Percentiles rank a stretch among this genome's conserved stretches.
These are phyloP conservation scores for Metschnikowia reukaufii DNA, from an alignment of 805 yeast species.

Conservation along the genomic window DNA sequence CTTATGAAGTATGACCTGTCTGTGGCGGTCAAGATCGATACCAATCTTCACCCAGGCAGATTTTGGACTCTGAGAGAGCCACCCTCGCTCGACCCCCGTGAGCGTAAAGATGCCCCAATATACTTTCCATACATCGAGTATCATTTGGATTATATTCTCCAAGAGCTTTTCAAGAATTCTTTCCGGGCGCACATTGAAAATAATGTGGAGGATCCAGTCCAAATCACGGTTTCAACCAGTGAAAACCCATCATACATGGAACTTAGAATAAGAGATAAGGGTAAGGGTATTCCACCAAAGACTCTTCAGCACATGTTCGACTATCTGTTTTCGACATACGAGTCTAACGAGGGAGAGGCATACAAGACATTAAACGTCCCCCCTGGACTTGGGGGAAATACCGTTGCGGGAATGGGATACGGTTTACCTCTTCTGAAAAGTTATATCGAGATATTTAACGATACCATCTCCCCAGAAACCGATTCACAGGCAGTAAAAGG, in stretches of 20 bases:
- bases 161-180: constrained; percentile 84
- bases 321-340: constrained; percentile 83
- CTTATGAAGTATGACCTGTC: constrained; percentile 78
- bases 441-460: constrained; percentile 44
- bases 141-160: constrained; percentile 83
- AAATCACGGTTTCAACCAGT: constrained; percentile 38
- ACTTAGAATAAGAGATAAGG: constrained; percentile 78
- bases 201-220: constrained; percentile 38
- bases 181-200: constrained; percentile 86
- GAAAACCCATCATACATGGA: constrained; percentile 49
- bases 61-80: constrained; percentile 30
- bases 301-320: constrained; percentile 71
- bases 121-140: constrained; percentile 81
- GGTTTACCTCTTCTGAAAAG: constrained; percentile 80
- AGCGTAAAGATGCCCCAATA: constrained; percentile 45
- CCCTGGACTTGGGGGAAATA: constrained; percentile 68
- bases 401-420: constrained; percentile 94
- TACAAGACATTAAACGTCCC: constrained; percentile 64
- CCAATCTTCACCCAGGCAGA: constrained; percentile 28
- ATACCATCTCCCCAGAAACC: constrained; percentile 21
- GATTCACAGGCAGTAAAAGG: constrained; percentile 29
- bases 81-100: constrained; percentile 6
- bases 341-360: constrained; percentile 55
- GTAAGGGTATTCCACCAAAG: constrained; percentile 80
- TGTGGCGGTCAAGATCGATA: constrained; percentile 59